Evolutionary conservation across 768 basidiomycete genomes (phyloP).

Genomic region (Termitomyces titanicus): DNA sequence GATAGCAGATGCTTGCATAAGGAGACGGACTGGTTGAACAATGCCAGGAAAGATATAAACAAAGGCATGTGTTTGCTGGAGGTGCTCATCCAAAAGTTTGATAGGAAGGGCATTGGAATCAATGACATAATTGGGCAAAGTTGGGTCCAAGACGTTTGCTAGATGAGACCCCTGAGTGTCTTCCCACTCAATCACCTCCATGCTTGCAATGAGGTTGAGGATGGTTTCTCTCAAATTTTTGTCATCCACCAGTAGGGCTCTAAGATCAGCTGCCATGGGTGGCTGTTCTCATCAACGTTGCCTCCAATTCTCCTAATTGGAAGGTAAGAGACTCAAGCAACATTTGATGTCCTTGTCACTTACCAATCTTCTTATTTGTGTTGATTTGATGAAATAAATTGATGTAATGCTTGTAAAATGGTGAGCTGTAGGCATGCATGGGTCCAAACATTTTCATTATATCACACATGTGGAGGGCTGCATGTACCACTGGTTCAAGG

Average conservation of each 20-base stretch:
- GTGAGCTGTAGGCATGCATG: too few relatives aligned
- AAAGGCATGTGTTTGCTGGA: neutral
- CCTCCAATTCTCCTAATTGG: neutral
- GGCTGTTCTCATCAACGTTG: neutral
- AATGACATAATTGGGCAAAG: neutral
- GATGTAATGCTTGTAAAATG: too few relatives aligned
- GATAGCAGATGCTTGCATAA: too few relatives aligned
- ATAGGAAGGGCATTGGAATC: neutral
- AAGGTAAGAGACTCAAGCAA: neutral
- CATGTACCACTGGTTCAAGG: neutral
- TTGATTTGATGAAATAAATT: slow-evolving; percentile 20
- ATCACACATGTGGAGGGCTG: slow-evolving; percentile 21
- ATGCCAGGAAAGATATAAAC: neutral
- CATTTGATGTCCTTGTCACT: neutral
- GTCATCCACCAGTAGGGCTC: neutral
- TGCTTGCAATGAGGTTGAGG: neutral
- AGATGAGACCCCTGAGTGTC: neutral
- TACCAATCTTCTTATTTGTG: slow-evolving; percentile 23
- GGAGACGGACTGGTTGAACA: too few relatives aligned
- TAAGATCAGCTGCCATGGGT: neutral
- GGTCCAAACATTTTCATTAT: slow-evolving; percentile 21
- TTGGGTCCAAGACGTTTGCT: neutral
- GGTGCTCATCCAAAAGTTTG: neutral
- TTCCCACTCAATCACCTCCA: neutral
- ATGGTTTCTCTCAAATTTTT: neutral